phyloP scores from a whole-genome alignment of 495 filamentous ascomycete genomes.

The Talaromyces trachyspermus region DNA sequence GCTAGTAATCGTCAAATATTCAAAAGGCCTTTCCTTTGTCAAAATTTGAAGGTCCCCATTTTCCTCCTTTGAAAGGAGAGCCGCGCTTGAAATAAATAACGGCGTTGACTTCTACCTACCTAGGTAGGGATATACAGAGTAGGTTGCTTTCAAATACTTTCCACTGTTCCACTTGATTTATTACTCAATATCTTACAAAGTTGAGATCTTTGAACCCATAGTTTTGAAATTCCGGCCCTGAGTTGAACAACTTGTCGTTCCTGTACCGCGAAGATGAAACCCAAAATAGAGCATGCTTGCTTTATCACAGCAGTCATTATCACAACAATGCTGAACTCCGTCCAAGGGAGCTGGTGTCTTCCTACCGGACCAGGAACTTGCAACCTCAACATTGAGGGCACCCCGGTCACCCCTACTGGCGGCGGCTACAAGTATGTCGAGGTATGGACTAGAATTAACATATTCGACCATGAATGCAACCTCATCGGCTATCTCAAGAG shows the following conservation, averaged over 20 bases:
- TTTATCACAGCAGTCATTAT: not conserved
- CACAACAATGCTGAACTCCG: not conserved
- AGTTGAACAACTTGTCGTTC: not conserved
- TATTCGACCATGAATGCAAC: constrained; percentile 1
- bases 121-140: no score
- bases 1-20: no score
- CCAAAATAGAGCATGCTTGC: not conserved
- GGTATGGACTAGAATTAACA: not conserved
- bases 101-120: no score
- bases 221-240: no score
- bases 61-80: no score
- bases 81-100: no score
- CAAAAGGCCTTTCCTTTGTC: no score
- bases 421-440: not conserved
- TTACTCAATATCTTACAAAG: no score
- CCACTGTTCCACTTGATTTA: no score
- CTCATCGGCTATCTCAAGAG: not conserved
- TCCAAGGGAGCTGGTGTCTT: not conserved
- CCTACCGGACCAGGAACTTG: not conserved
- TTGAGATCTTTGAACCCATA: no score
- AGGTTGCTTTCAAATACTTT: no score
- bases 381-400: not conserved
- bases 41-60: no score
- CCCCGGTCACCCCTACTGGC: not conserved
- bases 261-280: not conserved